These are phyloP conservation scores for Olyra latifolia DNA, from an alignment of 176 grass and related monocot species.

Conservation along the genomic window DNA sequence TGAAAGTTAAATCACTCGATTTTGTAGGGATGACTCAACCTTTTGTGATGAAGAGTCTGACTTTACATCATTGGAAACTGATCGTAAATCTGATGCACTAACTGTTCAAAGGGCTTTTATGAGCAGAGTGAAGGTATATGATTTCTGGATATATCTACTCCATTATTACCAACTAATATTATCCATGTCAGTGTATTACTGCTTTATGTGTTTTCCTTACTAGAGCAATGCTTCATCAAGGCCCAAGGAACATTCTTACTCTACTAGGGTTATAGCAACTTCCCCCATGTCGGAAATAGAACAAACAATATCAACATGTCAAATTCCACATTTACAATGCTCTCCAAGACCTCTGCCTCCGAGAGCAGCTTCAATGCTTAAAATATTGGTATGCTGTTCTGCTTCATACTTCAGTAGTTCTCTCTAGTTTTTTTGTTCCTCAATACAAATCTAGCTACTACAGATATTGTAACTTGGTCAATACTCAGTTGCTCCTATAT, in stretches of 20 bases:
- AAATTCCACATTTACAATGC: constrained; percentile 56
- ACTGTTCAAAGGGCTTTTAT: constrained; percentile 94
- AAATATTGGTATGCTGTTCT: constrained; percentile 73
- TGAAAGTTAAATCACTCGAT: constrained; percentile 20
- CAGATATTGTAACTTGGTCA: constrained; percentile 22
- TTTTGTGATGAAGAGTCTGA: constrained; percentile 63
- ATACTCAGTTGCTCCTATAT: neutral
- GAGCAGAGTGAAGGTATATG: constrained; percentile 66
- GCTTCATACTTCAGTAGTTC: constrained; percentile 16
- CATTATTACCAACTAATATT: constrained; percentile 6
- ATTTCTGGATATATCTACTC: constrained; percentile 24
- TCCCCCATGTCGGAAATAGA: constrained; percentile 55
- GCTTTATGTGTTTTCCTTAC: constrained; percentile 31
- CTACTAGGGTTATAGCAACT: constrained; percentile 62
- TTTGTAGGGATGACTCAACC: constrained; percentile 65
- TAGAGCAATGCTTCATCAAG: constrained; percentile 66
- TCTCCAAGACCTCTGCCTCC: constrained; percentile 59
- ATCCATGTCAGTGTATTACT: neutral
- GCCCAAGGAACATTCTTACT: constrained; percentile 68
- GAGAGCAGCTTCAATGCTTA: constrained; percentile 91
- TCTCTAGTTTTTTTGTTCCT: constrained; percentile 12
- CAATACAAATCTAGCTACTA: neutral
- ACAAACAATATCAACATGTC: constrained; percentile 33
- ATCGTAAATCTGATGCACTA: constrained; percentile 76
- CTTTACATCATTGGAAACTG: constrained; percentile 56